phyloP scores from a whole-genome alignment of 495 filamentous ascomycete genomes.

The Penicillium canescens region DNA sequence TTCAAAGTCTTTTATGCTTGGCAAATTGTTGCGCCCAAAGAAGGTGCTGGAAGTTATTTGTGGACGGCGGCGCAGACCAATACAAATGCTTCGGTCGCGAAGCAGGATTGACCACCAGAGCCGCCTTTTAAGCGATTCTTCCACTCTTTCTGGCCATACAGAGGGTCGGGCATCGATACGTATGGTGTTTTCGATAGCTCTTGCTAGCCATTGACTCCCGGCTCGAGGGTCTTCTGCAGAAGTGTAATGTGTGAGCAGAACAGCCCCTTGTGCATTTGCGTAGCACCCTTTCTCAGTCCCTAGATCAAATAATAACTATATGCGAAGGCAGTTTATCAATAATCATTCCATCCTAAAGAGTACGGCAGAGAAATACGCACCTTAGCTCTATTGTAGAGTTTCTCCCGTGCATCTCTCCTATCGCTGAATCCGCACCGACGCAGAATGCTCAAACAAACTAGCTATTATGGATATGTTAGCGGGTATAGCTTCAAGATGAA shows the following conservation, averaged over 20 bases:
- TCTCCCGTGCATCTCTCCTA: slow-evolving; percentile 41
- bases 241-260: slow-evolving; percentile 44
- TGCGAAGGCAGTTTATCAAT: background rate
- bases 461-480: slow-evolving; percentile 20
- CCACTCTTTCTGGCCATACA: slow-evolving; percentile 8
- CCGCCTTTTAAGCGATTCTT: slow-evolving; percentile 36
- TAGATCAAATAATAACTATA: slow-evolving; percentile 30
- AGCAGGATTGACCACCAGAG: slow-evolving; percentile 54
- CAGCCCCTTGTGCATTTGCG: slow-evolving; percentile 40
- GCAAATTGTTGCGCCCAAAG: slow-evolving; percentile 27
- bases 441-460: slow-evolving; percentile 40
- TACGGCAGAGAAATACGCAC: background rate
- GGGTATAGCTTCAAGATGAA: background rate
- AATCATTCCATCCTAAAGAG: too few species aligned
- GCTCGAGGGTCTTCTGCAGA: slow-evolving; percentile 38
- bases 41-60: slow-evolving; percentile 46
- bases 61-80: slow-evolving; percentile 47
- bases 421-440: slow-evolving; percentile 42
- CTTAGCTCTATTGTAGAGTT: slow-evolving; percentile 46
- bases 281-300: slow-evolving; percentile 30
- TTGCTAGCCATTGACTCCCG: slow-evolving; percentile 47
- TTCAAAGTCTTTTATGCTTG: slow-evolving; percentile 40
- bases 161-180: slow-evolving; percentile 39
- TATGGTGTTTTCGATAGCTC: slow-evolving; percentile 48
- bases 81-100: slow-evolving; percentile 48